Evolutionary conservation across 495 filamentous ascomycete genomes (phyloP).

Genomic region (Ascodesmis nigricans): DNA sequence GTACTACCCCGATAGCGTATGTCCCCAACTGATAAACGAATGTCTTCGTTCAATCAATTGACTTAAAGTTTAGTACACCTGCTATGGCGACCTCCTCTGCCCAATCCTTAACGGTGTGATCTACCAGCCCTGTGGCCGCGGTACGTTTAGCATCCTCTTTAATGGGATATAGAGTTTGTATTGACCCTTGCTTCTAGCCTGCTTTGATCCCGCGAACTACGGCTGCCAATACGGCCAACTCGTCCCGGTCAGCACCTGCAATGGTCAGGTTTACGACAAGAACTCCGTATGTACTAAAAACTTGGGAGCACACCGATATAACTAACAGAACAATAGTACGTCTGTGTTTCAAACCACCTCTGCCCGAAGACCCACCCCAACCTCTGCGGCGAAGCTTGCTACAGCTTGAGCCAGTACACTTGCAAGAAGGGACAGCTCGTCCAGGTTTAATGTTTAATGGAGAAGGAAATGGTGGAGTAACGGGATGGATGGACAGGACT

Average conservation of each 20-base stretch:
- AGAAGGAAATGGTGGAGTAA: slow-evolving; percentile 3
- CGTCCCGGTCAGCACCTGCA: slow-evolving; percentile 9
- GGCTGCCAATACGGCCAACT: slow-evolving; percentile 11
- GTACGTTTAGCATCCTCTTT: no score
- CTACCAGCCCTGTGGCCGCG: slow-evolving; percentile 12
- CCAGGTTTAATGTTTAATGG: slow-evolving; percentile 10
- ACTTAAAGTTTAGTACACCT: slow-evolving; percentile 15
- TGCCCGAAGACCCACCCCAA: slow-evolving; percentile 13
- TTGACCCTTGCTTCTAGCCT: slow-evolving; percentile 3
- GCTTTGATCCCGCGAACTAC: slow-evolving; percentile 17
- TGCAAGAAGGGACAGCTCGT: slow-evolving; percentile 11
- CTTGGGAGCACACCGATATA: neutral
- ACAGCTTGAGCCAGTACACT: slow-evolving; percentile 11
- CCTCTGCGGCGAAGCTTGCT: slow-evolving; percentile 14
- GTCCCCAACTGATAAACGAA: neutral
- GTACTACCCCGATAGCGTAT: slow-evolving; percentile 7
- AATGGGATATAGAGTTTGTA: no score
- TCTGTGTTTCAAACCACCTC: slow-evolving; percentile 15
- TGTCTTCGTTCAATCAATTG: neutral
- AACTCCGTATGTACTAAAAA: slow-evolving; percentile 12
- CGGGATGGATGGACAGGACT: no score
- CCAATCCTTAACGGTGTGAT: slow-evolving; percentile 12
- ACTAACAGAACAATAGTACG: slow-evolving; percentile 13
- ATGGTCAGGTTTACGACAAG: slow-evolving; percentile 13
- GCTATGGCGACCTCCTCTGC: slow-evolving; percentile 13